phyloP scores from a whole-genome alignment of 2,329 filamentous ascomycete species.

The Bimuria novae-zelandiae region DNA sequence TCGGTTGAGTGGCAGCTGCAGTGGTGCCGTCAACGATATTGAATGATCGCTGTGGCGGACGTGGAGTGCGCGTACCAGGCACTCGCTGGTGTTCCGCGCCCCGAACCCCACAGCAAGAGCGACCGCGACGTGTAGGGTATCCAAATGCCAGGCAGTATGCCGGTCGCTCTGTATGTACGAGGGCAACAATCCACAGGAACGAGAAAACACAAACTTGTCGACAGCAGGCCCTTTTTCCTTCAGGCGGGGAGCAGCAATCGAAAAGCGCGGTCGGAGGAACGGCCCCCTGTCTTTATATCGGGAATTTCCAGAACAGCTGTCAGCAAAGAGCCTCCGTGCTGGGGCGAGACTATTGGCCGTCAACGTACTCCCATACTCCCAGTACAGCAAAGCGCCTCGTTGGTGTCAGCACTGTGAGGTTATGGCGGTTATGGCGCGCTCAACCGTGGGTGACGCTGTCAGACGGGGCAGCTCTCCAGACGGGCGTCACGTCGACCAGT shows the following conservation, averaged over 20 bases:
- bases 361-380: too few species aligned
- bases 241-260: too few species aligned
- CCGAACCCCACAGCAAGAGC: slow-evolving; percentile 5
- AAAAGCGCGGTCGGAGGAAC: neutral
- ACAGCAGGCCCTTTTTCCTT: too few species aligned
- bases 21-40: slow-evolving; percentile 32
- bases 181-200: too few species aligned
- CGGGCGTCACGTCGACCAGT: neutral
- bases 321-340: neutral
- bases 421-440: too few species aligned
- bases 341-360: neutral
- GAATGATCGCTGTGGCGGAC: neutral
- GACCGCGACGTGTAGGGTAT: slow-evolving; percentile 7
- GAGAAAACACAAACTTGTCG: too few species aligned
- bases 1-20: slow-evolving; percentile 9
- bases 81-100: slow-evolving; percentile 7
- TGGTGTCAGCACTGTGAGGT: too few species aligned
- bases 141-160: neutral
- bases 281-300: neutral
- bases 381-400: neutral
- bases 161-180: neutral
- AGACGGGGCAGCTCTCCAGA: neutral
- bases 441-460: neutral
- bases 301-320: neutral
- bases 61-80: neutral